These are phyloP conservation scores for Annulohypoxylon bovei DNA, from an alignment of 495 filamentous ascomycete species.

Conservation along the genomic window DNA sequence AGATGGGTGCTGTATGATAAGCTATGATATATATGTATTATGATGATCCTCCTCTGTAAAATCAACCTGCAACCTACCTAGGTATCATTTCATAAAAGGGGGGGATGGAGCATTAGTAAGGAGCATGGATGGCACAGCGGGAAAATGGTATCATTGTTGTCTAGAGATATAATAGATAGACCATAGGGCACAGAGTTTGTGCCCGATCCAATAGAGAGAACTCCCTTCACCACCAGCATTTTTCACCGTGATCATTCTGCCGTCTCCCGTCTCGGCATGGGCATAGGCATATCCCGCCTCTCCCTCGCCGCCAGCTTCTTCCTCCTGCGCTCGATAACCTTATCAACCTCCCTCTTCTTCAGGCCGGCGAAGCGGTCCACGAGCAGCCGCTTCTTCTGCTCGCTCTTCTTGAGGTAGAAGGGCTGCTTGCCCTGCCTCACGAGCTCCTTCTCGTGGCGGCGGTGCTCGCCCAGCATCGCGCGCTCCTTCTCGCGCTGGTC, in stretches of 20 bases:
- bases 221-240: constrained; percentile 8
- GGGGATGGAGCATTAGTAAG: constrained; percentile 24
- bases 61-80: not conserved
- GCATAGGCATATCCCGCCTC: constrained; percentile 78
- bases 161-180: constrained; percentile 31
- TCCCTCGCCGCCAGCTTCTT: constrained; percentile 87
- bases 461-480: constrained; percentile 74
- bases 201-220: not conserved
- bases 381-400: constrained; percentile 85
- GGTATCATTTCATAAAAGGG: not conserved
- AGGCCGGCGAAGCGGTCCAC: constrained; percentile 80
- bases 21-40: constrained; percentile 4
- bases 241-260: constrained; percentile 18
- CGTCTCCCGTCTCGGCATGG: constrained; percentile 62
- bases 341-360: constrained; percentile 82
- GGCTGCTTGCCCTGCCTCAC: constrained; percentile 90
- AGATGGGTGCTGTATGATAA: constrained; percentile 48
- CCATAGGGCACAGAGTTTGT: not conserved
- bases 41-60: constrained; percentile 24
- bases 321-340: constrained; percentile 79
- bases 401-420: constrained; percentile 89
- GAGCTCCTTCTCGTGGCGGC: constrained; percentile 81
- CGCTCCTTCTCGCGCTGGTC: constrained; percentile 71
- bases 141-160: constrained; percentile 38
- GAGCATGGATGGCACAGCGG: constrained; percentile 17